Percentiles rank a stretch among this genome's conserved stretches.
phyloP scores from a whole-genome alignment of 1,139 yeast genomes.

The Saccharomyces hybrid region DNA sequence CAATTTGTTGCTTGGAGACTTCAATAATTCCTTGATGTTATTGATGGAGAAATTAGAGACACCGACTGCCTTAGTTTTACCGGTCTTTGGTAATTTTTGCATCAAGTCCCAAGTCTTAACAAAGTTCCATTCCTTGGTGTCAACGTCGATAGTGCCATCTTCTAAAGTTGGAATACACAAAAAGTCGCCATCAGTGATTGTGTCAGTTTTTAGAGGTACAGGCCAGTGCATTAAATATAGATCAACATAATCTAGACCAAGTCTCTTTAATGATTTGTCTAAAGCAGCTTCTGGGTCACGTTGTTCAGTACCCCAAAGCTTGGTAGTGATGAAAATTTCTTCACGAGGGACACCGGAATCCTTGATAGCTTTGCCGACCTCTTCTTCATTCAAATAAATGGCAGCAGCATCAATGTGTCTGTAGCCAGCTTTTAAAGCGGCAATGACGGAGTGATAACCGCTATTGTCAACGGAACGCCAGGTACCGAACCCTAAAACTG shows the following conservation, averaged over 20 bases:
- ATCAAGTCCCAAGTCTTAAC: conserved; percentile 63
- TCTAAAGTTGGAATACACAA: conserved; percentile 36
- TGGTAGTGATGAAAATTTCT: conserved; percentile 72
- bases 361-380: conserved; percentile 59
- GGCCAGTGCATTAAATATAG: conserved; percentile 90
- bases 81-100: conserved; percentile 53
- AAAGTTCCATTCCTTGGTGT: conserved; percentile 48
- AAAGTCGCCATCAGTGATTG: conserved; percentile 34
- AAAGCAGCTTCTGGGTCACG: conserved; percentile 52
- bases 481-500: conserved; percentile 73
- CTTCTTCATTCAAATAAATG: conserved; percentile 57
- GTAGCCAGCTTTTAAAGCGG: conserved; percentile 64
- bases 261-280: conserved; percentile 52
- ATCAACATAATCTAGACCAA: conserved; percentile 77
- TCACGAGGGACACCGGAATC: conserved; percentile 64
- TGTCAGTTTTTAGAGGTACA: conserved; percentile 43
- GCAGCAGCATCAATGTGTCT: conserved; percentile 77
- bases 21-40: conserved; percentile 46
- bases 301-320: conserved; percentile 66
- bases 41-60: conserved; percentile 65
- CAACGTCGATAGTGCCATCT: conserved; percentile 39
- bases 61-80: conserved; percentile 65
- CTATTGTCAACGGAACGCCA: conserved; percentile 61
- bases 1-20: conserved; percentile 43
- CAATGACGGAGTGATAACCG: conserved; percentile 50